Base-by-base conservation (phyloP, 345 rosid genomes). In the Dimocarpus longan region DNA sequence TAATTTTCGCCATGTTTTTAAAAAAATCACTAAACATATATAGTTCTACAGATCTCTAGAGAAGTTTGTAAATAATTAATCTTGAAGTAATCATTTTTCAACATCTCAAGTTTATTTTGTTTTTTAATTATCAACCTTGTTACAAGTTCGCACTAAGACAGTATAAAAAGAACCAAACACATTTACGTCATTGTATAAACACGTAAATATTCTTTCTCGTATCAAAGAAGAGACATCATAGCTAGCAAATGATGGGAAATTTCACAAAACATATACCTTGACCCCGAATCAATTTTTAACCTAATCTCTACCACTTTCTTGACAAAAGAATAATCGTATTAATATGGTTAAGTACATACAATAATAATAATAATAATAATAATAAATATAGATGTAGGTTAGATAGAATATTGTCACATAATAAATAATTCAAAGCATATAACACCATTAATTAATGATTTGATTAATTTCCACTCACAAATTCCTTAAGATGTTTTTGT, bases 231-330 rank as follows among this genome's bases (percentile, higher is more conserved):
- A 62, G 37, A 22, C 28, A 62, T 24, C 66, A 62, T 62, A 62
- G 66, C 28, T 62, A 62, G 66, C 28, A 62, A 32, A 24, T 32
- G 69, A 26, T 66, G 43, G 1, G 37, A 60, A 42, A 74, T 60
- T 74, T 74, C 39, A 74, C 8, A 37, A 8, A 62, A 8, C n/a
- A n/a, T n/a, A n/a, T 42, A 62, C 37, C 43, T 4, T 22, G 60
- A 74, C 69, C 18, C 22, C 24, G 32, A 71, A 12, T 24, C 6
- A 74, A 44, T 43, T 13, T 42, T 63, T 62, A 22, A 62, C 77
- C 69, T 44, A 74, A 26, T 26, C 18, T 70, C 62, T 24, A 24
- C 74, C 74, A 48, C 60, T 16, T 70, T 13, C 59, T 70, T 70
- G 74, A 70, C 59, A 48, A 68, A 68, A 22, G 26, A 70, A 21